These are phyloP conservation scores for Tylopilus sp. DNA, from an alignment of 768 basidiomycete species.

Conservation along the genomic window DNA sequence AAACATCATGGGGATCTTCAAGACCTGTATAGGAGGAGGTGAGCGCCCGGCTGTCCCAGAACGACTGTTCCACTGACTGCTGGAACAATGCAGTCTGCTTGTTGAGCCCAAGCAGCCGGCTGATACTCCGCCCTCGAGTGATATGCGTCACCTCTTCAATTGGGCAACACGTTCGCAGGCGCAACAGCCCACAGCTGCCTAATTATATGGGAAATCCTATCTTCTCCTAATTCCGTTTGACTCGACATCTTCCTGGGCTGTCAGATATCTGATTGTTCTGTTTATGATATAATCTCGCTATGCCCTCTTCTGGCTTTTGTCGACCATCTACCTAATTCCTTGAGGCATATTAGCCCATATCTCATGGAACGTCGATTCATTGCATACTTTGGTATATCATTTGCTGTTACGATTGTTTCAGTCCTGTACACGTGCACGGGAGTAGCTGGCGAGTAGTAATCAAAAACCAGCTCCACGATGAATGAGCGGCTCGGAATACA, in stretches of 20 bases:
- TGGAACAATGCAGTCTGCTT: constrained; percentile 49
- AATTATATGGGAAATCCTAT: constrained; percentile 20
- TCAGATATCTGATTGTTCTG: constrained; percentile 25
- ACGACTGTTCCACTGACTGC: neutral
- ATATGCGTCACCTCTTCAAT: constrained; percentile 76
- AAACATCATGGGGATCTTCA: constrained; percentile 78
- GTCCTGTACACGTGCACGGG: constrained; percentile 28
- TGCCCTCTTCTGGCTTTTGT: constrained; percentile 17
- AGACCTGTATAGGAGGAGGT: constrained; percentile 86
- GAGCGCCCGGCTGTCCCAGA: constrained; percentile 17
- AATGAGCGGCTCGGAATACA: too few species aligned
- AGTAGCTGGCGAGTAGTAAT: constrained; percentile 22
- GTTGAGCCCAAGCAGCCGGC: constrained; percentile 82
- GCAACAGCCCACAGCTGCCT: constrained; percentile 37
- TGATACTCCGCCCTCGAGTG: constrained; percentile 59
- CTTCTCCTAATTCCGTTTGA: constrained; percentile 1
- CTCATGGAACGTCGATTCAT: constrained; percentile 25
- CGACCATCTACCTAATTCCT: constrained; percentile 27
- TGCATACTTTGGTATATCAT: constrained; percentile 28
- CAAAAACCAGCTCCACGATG: neutral
- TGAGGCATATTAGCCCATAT: constrained; percentile 20
- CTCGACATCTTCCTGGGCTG: constrained; percentile 3
- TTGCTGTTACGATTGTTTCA: constrained; percentile 28
- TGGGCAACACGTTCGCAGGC: constrained; percentile 67
- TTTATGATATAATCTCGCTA: constrained; percentile 29